Evolutionary conservation across 2,329 filamentous ascomycete genomes (phyloP).

Genomic region (Immersiporthe knoxdaviesiana): DNA sequence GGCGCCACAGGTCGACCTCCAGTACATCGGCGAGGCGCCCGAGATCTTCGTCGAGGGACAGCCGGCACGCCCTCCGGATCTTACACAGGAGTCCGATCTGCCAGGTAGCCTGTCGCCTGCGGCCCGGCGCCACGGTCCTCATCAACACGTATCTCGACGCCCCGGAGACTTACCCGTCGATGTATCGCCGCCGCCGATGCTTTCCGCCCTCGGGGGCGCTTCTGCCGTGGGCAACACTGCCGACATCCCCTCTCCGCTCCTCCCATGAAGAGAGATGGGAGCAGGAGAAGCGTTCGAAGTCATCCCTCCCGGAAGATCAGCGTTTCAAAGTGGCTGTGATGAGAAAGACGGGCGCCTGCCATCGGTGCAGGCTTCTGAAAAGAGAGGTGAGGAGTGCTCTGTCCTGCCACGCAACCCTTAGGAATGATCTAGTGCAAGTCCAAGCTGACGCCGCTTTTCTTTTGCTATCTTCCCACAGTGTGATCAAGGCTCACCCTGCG

Average conservation of each 20-base stretch:
- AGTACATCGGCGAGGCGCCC: neutral
- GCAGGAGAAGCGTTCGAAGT: slow-evolving; percentile 15
- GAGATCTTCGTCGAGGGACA: slow-evolving; percentile 6
- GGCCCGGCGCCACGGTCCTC: too few relatives aligned
- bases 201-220: neutral
- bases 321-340: slow-evolving; percentile 20
- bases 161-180: neutral
- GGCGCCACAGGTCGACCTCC: neutral
- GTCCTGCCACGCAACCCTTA: neutral
- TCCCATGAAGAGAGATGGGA: slow-evolving; percentile 17
- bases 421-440: neutral
- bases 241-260: neutral
- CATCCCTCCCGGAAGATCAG: neutral
- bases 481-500: slow-evolving; percentile 16
- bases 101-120: neutral
- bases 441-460: neutral
- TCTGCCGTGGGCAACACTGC: neutral
- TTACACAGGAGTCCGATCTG: slow-evolving; percentile 11
- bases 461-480: slow-evolving; percentile 16
- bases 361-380: slow-evolving; percentile 24
- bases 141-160: neutral
- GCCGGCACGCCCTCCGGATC: slow-evolving; percentile 8
- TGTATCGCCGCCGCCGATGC: neutral
- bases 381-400: slow-evolving; percentile 21
- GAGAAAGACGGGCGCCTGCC: slow-evolving; percentile 22